A percentile compares a stretch with the other conserved stretches of the same genome.
Evolutionary conservation across 148 eudicot species (phyloP).

Genomic region (Amaranthus cruentus): DNA sequence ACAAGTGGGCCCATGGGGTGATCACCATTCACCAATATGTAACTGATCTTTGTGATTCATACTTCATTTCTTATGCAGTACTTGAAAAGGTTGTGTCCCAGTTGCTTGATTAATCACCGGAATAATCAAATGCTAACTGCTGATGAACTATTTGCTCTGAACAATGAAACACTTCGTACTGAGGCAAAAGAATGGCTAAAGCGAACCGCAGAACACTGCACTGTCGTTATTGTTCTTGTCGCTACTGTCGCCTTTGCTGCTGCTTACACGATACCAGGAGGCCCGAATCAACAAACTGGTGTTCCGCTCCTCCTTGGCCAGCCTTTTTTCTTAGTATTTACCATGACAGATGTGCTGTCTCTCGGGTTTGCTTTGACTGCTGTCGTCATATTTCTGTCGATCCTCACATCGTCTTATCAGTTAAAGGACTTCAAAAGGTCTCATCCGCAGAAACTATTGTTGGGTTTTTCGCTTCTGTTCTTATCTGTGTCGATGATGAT

Average conservation of each 20-base stretch:
- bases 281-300: constrained; percentile 12
- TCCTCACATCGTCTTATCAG: constrained; percentile 11
- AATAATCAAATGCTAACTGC: constrained; percentile 6
- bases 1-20: too few species aligned
- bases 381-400: constrained; percentile 6
- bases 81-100: not conserved
- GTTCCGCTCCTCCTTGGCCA: constrained; percentile 5
- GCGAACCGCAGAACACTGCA: constrained; percentile 4
- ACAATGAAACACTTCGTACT: not conserved
- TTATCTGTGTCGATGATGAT: constrained; percentile 12
- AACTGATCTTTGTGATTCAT: too few species aligned
- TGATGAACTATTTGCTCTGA: constrained; percentile 3
- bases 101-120: not conserved
- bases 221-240: constrained; percentile 10
- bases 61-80: not conserved
- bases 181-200: constrained; percentile 12
- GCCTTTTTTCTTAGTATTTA: constrained; percentile 20
- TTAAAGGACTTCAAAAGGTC: constrained; percentile 14
- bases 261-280: constrained; percentile 16
- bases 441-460: constrained; percentile 13
- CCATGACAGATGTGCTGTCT: constrained; percentile 10
- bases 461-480: constrained; percentile 17
- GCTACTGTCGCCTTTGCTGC: constrained; percentile 24
- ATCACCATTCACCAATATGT: too few species aligned
- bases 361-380: constrained; percentile 13